A percentile compares a stretch with the other conserved stretches of the same genome.
Conservation (phyloP, 2,329 filamentous ascomycete genomes). For the Trichoderma breve region DNA sequence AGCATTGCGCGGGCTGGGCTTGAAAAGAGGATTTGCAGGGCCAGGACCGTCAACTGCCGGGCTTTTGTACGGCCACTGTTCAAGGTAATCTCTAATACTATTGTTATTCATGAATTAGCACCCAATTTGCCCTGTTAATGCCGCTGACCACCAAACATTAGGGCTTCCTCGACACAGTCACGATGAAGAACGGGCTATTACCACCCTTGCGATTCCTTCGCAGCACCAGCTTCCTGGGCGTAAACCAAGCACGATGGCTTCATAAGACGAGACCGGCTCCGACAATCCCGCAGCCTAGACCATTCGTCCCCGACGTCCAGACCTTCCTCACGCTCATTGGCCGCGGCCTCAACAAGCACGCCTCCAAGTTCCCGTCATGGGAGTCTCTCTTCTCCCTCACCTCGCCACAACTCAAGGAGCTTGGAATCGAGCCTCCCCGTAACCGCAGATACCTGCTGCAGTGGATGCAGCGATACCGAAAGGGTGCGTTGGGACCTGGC, state of each 20-base stretch:
- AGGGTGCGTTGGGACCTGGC: constrained; percentile 74
- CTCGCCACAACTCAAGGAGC: constrained; percentile 72
- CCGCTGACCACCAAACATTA: neutral
- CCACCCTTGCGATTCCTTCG: constrained; percentile 34
- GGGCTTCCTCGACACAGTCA: constrained; percentile 16
- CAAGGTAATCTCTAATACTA: neutral
- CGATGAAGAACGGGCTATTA: constrained; percentile 35
- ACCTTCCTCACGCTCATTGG: constrained; percentile 92
- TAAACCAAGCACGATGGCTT: constrained; percentile 43
- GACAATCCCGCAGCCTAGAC: constrained; percentile 66
- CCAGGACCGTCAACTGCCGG: neutral
- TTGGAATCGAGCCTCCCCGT: constrained; percentile 84
- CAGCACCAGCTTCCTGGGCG: constrained; percentile 33
- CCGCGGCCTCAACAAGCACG: constrained; percentile 77
- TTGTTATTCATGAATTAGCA: too few relatives aligned
- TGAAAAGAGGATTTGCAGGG: neutral
- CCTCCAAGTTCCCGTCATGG: constrained; percentile 86
- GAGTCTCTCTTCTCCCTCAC: constrained; percentile 81
- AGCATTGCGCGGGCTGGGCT: neutral
- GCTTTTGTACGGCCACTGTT: neutral
- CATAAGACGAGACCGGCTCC: constrained; percentile 41
- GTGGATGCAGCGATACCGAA: constrained; percentile 83
- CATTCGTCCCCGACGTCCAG: constrained; percentile 78
- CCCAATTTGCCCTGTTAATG: neutral
- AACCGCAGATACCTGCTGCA: constrained; percentile 78